These are phyloP conservation scores for Helianthus tuberosus DNA, from an alignment of 129 eudicot genomes.

Conservation along the genomic window DNA sequence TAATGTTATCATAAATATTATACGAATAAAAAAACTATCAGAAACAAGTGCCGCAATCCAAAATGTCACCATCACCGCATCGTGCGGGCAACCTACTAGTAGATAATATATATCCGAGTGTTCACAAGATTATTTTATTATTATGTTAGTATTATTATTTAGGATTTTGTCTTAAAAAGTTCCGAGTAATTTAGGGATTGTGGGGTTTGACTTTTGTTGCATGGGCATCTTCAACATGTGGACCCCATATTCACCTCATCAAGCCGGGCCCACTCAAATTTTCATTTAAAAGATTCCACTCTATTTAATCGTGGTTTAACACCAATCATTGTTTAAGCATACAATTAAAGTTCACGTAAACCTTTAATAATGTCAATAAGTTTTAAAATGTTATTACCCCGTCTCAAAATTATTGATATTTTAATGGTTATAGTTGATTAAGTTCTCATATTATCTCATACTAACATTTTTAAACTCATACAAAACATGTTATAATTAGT, in stretches of 20 bases:
- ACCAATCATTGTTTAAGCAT: slow-evolving; percentile 7
- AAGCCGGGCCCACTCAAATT: slow-evolving; percentile 1
- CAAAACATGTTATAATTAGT: too few species aligned
- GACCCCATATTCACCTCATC: slow-evolving; percentile 16
- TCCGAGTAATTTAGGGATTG: slow-evolving; percentile 5
- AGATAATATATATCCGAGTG: too few species aligned
- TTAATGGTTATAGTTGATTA: background rate
- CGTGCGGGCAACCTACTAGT: too few species aligned
- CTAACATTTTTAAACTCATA: too few species aligned
- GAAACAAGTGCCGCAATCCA: too few species aligned
- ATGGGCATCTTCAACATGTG: slow-evolving; percentile 33
- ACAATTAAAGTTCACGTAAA: slow-evolving; percentile 19
- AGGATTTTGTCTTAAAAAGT: background rate
- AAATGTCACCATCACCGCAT: too few species aligned
- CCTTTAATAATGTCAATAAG: slow-evolving; percentile 1
- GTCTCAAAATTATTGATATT: background rate
- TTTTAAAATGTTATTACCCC: background rate
- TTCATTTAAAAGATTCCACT: slow-evolving; percentile 16
- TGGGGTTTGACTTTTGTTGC: slow-evolving; percentile 31
- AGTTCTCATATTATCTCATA: too few species aligned
- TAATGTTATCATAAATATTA: too few species aligned
- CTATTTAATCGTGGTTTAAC: background rate
- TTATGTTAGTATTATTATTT: background rate
- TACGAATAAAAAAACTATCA: too few species aligned
- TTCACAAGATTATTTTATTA: too few species aligned